These are phyloP conservation scores for Pseudomassariella vexata DNA, from an alignment of 2,329 filamentous ascomycete genomes.

Conservation along the genomic window DNA sequence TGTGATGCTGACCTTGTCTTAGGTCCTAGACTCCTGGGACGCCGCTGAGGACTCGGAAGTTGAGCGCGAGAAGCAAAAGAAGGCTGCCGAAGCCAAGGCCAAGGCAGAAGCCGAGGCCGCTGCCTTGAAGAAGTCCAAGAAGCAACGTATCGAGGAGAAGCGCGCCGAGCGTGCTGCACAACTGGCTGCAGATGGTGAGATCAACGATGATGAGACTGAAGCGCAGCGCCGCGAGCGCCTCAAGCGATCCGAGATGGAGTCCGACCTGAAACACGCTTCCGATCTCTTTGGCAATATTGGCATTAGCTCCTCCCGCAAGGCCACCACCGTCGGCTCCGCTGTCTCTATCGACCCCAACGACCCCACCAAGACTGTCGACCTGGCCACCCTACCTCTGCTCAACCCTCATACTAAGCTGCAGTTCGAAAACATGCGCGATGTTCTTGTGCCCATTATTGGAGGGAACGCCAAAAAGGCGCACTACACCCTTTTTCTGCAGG, in stretches of 20 bases:
- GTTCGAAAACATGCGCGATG: constrained; percentile 74
- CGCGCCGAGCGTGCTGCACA: constrained; percentile 54
- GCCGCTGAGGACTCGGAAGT: constrained; percentile 94
- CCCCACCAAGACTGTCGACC: constrained; percentile 73
- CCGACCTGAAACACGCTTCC: constrained; percentile 83
- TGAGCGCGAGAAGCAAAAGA: constrained; percentile 90
- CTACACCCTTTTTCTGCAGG: constrained; percentile 83
- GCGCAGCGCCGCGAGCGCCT: constrained; percentile 69
- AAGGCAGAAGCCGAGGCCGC: constrained; percentile 85
- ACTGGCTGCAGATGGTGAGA: constrained; percentile 47
- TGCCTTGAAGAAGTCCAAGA: constrained; percentile 85
- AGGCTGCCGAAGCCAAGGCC: constrained; percentile 77
- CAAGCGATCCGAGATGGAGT: constrained; percentile 74
- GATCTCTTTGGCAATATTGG: constrained; percentile 76
- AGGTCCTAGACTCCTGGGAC: constrained; percentile 97
- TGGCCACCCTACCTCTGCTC: constrained; percentile 76
- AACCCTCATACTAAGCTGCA: constrained; percentile 82
- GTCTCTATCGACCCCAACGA: constrained; percentile 68
- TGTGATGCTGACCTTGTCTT: neutral
- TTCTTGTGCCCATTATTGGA: constrained; percentile 71
- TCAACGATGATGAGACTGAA: constrained; percentile 68
- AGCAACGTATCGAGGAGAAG: constrained; percentile 78
- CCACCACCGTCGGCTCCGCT: constrained; percentile 55
- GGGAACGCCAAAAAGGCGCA: constrained; percentile 80
- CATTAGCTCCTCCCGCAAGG: constrained; percentile 56